Evolutionary conservation across 306 rosid species (phyloP).

Genomic region (Crataegus laevigata): DNA sequence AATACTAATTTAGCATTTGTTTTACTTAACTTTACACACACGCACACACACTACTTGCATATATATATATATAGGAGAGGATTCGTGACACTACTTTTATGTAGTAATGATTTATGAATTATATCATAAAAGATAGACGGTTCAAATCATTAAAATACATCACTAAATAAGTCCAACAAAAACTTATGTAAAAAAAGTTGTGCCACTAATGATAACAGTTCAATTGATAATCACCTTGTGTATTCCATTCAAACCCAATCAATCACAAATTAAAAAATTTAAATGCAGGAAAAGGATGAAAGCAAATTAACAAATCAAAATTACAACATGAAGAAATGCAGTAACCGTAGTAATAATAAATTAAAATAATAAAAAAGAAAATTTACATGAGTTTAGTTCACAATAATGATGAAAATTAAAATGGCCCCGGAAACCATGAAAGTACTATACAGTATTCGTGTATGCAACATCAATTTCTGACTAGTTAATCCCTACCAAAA

Average conservation of each 20-base stretch:
- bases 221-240: not conserved
- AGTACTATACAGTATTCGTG: slow-evolving; percentile 25
- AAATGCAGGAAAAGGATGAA: not conserved
- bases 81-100: no score
- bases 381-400: slow-evolving; percentile 27
- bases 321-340: slow-evolving; percentile 11
- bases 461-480: not conserved
- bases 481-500: slow-evolving; percentile 18
- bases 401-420: slow-evolving; percentile 8
- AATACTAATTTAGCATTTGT: no score
- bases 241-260: not conserved
- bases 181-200: no score
- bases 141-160: no score
- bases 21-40: no score
- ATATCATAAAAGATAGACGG: no score
- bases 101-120: no score
- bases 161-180: no score
- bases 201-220: not conserved
- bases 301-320: not conserved
- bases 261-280: not conserved
- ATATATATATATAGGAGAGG: no score
- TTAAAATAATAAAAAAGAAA: not conserved
- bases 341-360: slow-evolving; percentile 18
- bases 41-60: no score
- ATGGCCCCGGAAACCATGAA: slow-evolving; percentile 27